Conservation (phyloP, 2,329 filamentous ascomycete species). For the Thielaviopsis punctulata region DNA sequence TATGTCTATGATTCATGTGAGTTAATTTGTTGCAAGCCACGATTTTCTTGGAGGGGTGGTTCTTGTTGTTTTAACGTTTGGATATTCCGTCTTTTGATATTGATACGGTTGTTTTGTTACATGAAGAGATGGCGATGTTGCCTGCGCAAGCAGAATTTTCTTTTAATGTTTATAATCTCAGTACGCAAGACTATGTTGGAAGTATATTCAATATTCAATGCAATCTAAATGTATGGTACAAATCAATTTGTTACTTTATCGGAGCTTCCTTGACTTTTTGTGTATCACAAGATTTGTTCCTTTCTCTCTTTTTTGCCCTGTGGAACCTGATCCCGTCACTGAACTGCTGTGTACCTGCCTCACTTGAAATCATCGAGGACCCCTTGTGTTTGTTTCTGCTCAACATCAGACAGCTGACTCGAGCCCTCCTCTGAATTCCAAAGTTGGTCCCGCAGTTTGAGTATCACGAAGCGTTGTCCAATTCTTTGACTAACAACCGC, state of each 20-base stretch:
- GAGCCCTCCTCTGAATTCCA: not conserved
- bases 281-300: not conserved
- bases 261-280: not conserved
- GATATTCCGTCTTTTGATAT: not conserved
- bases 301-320: not conserved
- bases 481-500: too few relatives aligned
- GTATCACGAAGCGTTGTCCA: not conserved
- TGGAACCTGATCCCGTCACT: not conserved
- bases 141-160: not conserved
- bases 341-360: not conserved
- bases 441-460: not conserved
- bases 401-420: not conserved
- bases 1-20: not conserved
- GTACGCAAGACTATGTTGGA: too few relatives aligned
- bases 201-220: not conserved
- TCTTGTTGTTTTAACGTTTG: not conserved
- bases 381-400: too few relatives aligned
- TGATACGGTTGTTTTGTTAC: not conserved
- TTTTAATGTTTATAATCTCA: not conserved
- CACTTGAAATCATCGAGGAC: not conserved
- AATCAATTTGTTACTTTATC: too few relatives aligned
- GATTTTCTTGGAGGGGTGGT: not conserved
- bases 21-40: not conserved
- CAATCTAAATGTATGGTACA: too few relatives aligned
- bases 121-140: not conserved